phyloP scores from a whole-genome alignment of 768 basidiomycete species.

The Hygrophoropsis aurantiaca region DNA sequence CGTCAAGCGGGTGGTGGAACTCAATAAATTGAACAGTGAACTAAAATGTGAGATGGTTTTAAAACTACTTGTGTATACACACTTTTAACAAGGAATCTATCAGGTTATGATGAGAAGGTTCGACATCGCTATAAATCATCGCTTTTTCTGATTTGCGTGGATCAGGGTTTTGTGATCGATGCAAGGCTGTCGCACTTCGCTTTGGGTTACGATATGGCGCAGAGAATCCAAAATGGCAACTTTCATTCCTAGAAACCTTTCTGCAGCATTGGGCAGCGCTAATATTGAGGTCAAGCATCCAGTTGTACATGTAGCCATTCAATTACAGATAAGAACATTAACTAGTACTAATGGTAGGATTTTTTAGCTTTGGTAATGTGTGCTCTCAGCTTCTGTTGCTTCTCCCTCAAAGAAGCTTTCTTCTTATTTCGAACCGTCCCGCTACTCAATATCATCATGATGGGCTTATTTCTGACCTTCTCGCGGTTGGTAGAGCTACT shows the following conservation, averaged over 20 bases:
- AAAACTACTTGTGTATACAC: neutral
- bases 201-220: slow-evolving; percentile 61
- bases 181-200: slow-evolving; percentile 79
- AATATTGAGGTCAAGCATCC: neutral
- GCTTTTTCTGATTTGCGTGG: neutral
- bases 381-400: slow-evolving; percentile 74
- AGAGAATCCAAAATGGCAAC: slow-evolving; percentile 30
- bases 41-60: slow-evolving; percentile 60
- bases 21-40: slow-evolving; percentile 59
- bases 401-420: slow-evolving; percentile 77
- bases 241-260: slow-evolving; percentile 6
- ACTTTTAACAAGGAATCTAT: neutral
- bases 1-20: slow-evolving; percentile 64
- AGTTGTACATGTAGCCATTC: too few relatives aligned
- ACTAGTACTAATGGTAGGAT: too few relatives aligned
- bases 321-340: too few relatives aligned
- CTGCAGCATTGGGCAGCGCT: neutral
- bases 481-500: slow-evolving; percentile 91
- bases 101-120: slow-evolving; percentile 64
- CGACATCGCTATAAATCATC: neutral
- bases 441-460: slow-evolving; percentile 90
- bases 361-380: slow-evolving; percentile 77
- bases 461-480: slow-evolving; percentile 91
- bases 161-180: slow-evolving; percentile 66
- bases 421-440: slow-evolving; percentile 79